A percentile compares a stretch with the other conserved stretches of the same genome.
Conservation (phyloP, 2,329 filamentous ascomycete genomes). For the Fusarium albosuccineum region DNA sequence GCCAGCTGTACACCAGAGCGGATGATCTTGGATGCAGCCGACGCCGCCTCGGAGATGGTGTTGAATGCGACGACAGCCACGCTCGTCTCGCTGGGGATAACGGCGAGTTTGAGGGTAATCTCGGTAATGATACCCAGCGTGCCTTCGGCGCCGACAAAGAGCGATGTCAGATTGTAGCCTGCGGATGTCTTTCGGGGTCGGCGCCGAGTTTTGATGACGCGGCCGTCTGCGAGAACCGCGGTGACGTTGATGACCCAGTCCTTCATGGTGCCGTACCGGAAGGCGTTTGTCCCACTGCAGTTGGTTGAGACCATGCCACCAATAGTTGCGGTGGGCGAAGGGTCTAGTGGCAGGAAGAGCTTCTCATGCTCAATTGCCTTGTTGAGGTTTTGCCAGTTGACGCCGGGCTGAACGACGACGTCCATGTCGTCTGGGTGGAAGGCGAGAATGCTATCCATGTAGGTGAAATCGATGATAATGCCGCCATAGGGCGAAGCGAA, state of each 20-base stretch:
- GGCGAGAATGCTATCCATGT: slow-evolving; percentile 85
- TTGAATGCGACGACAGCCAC: slow-evolving; percentile 87
- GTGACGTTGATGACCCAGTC: slow-evolving; percentile 89
- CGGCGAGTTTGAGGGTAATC: slow-evolving; percentile 77
- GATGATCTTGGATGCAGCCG: slow-evolving; percentile 81
- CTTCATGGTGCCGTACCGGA: slow-evolving; percentile 87
- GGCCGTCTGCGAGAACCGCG: slow-evolving; percentile 83
- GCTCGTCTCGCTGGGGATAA: slow-evolving; percentile 80
- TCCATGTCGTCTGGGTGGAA: slow-evolving; percentile 93
- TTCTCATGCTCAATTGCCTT: slow-evolving; percentile 73
- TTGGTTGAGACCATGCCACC: slow-evolving; percentile 88
- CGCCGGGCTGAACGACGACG: slow-evolving; percentile 88
- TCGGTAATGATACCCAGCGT: slow-evolving; percentile 86
- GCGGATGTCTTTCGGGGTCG: slow-evolving; percentile 85
- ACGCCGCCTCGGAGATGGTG: slow-evolving; percentile 79
- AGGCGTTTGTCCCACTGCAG: slow-evolving; percentile 82
- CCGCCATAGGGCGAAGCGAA: slow-evolving; percentile 90
- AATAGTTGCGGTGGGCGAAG: slow-evolving; percentile 78
- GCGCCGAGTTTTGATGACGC: slow-evolving; percentile 81
- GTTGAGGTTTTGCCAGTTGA: slow-evolving; percentile 95
- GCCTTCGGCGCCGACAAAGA: slow-evolving; percentile 86
- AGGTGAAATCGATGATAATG: slow-evolving; percentile 88
- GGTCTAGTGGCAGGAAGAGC: slow-evolving; percentile 93
- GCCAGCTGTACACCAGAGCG: slow-evolving; percentile 79
- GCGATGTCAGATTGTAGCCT: slow-evolving; percentile 83